Conservation (phyloP, 352 stramenopile genomes). For the Elongisporangium anandrum region DNA sequence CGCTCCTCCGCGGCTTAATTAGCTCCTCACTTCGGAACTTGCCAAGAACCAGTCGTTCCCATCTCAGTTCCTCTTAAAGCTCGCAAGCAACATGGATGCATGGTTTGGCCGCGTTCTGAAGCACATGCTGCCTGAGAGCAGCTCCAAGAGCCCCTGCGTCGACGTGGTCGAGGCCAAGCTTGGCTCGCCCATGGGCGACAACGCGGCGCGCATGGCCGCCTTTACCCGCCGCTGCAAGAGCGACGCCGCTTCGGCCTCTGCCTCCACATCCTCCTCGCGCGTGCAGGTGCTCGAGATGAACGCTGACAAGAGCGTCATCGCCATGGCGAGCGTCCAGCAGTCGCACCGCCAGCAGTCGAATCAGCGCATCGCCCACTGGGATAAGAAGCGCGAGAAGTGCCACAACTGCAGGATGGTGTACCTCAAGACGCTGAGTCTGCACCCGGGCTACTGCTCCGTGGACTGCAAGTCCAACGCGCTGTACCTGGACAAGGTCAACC, state of each 20-base stretch:
- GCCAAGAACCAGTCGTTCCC: neutral
- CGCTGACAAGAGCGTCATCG: neutral
- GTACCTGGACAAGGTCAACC: slow-evolving; percentile 82
- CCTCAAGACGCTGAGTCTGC: slow-evolving; percentile 77
- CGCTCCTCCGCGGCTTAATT: neutral
- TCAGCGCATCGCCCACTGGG: slow-evolving; percentile 67
- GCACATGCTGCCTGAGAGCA: slow-evolving; percentile 5
- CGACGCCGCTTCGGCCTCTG: neutral
- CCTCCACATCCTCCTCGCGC: neutral
- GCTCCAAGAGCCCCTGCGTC: slow-evolving; percentile 1
- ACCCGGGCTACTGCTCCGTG: slow-evolving; percentile 77
- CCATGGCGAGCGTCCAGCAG: slow-evolving; percentile 9
- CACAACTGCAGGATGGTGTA: slow-evolving; percentile 83
- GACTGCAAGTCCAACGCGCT: slow-evolving; percentile 87
- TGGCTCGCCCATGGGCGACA: neutral
- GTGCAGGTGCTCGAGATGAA: neutral
- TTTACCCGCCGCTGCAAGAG: neutral
- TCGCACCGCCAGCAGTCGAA: slow-evolving; percentile 1
- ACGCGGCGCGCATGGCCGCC: neutral
- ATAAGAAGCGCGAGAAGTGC: slow-evolving; percentile 85
- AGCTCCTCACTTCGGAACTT: neutral
- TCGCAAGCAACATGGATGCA: slow-evolving; percentile 17
- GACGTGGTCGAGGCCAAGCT: neutral
- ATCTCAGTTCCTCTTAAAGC: neutral
- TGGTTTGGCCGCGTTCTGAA: slow-evolving; percentile 15